phyloP scores from a whole-genome alignment of 345 rosid genomes.

The Pistacia atlantica region DNA sequence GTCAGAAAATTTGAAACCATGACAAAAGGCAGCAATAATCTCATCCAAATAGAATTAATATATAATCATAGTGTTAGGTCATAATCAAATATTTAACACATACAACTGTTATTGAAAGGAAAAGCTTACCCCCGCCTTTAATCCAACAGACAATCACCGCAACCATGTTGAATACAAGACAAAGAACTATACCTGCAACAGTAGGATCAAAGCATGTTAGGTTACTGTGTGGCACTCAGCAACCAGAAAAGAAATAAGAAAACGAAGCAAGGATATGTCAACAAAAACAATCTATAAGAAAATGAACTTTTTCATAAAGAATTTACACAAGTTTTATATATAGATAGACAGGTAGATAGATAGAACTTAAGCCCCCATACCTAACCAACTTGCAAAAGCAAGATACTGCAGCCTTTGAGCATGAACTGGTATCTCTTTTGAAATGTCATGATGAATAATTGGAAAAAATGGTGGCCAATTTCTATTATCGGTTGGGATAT shows the following conservation, averaged over 20 bases:
- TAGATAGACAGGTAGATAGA: no score
- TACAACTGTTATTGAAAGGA: background rate
- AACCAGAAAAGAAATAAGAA: no score
- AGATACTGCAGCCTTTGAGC: slow-evolving; percentile 96
- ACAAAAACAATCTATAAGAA: background rate
- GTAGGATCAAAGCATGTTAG: background rate
- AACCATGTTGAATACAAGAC: slow-evolving; percentile 79
- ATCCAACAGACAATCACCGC: slow-evolving; percentile 90
- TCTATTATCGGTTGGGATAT: slow-evolving; percentile 63
- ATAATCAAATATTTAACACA: background rate
- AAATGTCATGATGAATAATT: slow-evolving; percentile 94
- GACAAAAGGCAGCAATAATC: no score
- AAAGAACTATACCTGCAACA: slow-evolving; percentile 80
- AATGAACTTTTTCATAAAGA: background rate
- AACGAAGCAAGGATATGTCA: background rate
- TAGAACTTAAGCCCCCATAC: slow-evolving; percentile 36
- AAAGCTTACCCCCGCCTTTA: slow-evolving; percentile 83
- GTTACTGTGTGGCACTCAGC: background rate
- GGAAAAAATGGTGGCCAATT: slow-evolving; percentile 98
- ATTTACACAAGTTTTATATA: background rate
- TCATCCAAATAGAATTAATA: background rate
- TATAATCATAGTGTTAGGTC: slow-evolving; percentile 13
- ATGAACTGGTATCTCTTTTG: slow-evolving; percentile 92
- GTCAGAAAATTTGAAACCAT: slow-evolving; percentile 17
- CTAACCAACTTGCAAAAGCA: slow-evolving; percentile 99